A percentile compares a stretch with the other conserved stretches of the same genome.
phyloP scores from a whole-genome alignment of 495 filamentous ascomycete genomes.

The Neurospora sp. region DNA sequence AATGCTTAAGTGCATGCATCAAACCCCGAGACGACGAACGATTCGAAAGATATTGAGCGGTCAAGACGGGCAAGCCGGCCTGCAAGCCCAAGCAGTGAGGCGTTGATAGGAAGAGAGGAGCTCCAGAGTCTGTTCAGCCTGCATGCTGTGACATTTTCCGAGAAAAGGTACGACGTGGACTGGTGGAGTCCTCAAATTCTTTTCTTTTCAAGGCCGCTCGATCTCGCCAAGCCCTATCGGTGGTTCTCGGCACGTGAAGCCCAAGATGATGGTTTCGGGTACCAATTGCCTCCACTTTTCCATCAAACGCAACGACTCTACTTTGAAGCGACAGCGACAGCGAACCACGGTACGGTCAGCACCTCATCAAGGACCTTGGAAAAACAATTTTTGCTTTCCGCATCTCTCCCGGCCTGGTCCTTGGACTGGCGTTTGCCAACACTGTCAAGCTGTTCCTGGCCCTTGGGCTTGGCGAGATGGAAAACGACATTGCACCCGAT shows the following conservation, averaged over 20 bases:
- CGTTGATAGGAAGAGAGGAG: background rate
- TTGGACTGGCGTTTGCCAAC: background rate
- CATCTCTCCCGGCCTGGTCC: background rate
- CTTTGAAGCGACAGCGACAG: background rate
- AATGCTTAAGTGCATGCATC: background rate
- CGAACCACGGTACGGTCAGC: background rate
- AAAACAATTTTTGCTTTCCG: background rate
- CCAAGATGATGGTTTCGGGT: slow-evolving; percentile 1
- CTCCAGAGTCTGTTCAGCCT: background rate
- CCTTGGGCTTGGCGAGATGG: background rate
- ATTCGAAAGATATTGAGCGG: background rate
- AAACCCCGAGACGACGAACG: background rate
- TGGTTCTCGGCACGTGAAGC: background rate
- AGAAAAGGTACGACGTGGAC: background rate
- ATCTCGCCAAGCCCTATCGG: slow-evolving; percentile 1
- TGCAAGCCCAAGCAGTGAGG: background rate
- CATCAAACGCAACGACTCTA: background rate
- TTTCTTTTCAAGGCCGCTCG: background rate
- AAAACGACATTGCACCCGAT: background rate
- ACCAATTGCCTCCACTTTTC: background rate
- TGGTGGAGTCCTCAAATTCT: background rate
- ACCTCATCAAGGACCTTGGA: background rate
- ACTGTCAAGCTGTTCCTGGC: background rate
- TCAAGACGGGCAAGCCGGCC: background rate
- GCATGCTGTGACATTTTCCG: background rate